These are phyloP conservation scores for Pythium insidiosum DNA, from an alignment of 352 stramenopile genomes.

Conservation along the genomic window DNA sequence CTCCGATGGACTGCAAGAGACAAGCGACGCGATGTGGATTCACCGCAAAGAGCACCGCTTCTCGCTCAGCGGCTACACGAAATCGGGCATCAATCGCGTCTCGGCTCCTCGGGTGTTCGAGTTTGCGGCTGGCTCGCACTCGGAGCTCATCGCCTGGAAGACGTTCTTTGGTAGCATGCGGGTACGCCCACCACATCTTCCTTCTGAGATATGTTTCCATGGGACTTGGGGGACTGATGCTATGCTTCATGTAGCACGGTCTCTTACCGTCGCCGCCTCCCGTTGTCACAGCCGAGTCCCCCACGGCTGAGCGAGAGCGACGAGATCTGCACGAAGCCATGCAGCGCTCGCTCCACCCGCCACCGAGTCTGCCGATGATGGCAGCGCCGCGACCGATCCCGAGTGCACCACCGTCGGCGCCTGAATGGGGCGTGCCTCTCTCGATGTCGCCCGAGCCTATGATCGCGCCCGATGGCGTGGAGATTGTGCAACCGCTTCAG, in stretches of 20 bases:
- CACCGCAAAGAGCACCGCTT: slow-evolving; percentile 61
- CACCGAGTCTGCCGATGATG: neutral
- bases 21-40: slow-evolving; percentile 51
- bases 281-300: too few relatives aligned
- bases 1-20: slow-evolving; percentile 50
- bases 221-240: too few relatives aligned
- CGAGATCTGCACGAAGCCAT: too few relatives aligned
- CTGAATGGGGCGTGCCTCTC: slow-evolving; percentile 13
- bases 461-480: slow-evolving; percentile 58
- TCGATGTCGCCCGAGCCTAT: slow-evolving; percentile 29
- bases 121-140: slow-evolving; percentile 50
- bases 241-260: too few relatives aligned
- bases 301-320: too few relatives aligned
- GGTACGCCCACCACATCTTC: slow-evolving; percentile 13
- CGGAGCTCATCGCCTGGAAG: slow-evolving; percentile 63
- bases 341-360: too few relatives aligned
- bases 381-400: neutral
- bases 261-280: too few relatives aligned
- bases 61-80: slow-evolving; percentile 47
- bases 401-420: slow-evolving; percentile 19
- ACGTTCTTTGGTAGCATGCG: slow-evolving; percentile 49
- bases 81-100: slow-evolving; percentile 50
- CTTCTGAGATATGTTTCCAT: neutral
- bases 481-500: slow-evolving; percentile 59
- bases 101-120: slow-evolving; percentile 55